phyloP scores from a whole-genome alignment of 192 early-diverging fungal species.

The Obelidium mucronatum region DNA sequence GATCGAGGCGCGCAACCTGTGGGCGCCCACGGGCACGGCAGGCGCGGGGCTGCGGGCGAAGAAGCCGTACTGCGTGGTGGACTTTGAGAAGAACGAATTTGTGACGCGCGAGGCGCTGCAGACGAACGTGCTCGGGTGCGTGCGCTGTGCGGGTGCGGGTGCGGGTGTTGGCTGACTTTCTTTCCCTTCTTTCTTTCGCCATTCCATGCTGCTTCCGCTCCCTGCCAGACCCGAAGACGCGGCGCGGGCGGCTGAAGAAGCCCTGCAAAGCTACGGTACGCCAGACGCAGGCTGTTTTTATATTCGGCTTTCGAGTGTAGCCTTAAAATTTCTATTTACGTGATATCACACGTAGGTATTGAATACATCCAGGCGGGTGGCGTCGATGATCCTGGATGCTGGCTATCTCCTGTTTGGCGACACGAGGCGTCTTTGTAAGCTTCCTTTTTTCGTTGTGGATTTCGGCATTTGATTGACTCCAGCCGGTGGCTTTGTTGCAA shows the following conservation, averaged over 20 bases:
- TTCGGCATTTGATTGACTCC: not conserved
- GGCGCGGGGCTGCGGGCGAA: not conserved
- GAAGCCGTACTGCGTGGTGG: slow-evolving; percentile 62
- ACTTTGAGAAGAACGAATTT: slow-evolving; percentile 66
- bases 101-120: slow-evolving; percentile 55
- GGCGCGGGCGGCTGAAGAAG: not conserved
- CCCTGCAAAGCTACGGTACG: slow-evolving; percentile 3
- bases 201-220: not conserved
- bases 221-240: slow-evolving; percentile 26
- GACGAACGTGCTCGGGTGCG: slow-evolving; percentile 22
- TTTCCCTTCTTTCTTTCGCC: not conserved
- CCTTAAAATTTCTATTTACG: not conserved
- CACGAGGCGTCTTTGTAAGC: slow-evolving; percentile 67
- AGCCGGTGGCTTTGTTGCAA: not conserved
- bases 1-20: slow-evolving; percentile 60
- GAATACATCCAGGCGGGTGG: not conserved
- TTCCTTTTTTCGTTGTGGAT: not conserved
- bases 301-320: too few relatives aligned
- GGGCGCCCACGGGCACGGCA: slow-evolving; percentile 43
- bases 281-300: too few relatives aligned
- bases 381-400: not conserved
- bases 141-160: not conserved
- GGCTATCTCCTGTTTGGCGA: slow-evolving; percentile 53
- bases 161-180: not conserved
- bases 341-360: not conserved